A percentile compares a stretch with the other conserved stretches of the same genome.
These are phyloP conservation scores for Theileria equi DNA, from an alignment of 169 alveolate species.

Conservation along the genomic window DNA sequence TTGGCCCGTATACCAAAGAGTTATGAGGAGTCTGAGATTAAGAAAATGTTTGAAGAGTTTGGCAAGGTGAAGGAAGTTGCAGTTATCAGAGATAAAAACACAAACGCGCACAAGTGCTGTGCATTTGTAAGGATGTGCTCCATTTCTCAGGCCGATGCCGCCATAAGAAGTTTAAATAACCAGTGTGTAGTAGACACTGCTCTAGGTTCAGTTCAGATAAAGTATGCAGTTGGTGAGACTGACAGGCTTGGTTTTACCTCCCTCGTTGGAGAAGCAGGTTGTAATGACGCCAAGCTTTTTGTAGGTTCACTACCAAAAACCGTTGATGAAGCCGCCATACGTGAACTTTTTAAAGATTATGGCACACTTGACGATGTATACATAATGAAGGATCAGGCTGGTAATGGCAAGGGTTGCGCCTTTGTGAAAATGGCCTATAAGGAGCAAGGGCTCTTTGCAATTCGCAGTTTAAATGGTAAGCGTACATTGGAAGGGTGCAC, in stretches of 20 bases:
- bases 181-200: constrained; percentile 75
- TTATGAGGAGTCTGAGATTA: constrained; percentile 77
- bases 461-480: constrained; percentile 74
- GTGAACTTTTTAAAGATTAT: constrained; percentile 76
- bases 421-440: constrained; percentile 83
- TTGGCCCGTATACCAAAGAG: constrained; percentile 85
- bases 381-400: constrained; percentile 82
- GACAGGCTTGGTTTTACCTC: constrained; percentile 82
- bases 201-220: constrained; percentile 82
- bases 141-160: constrained; percentile 87
- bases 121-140: constrained; percentile 84
- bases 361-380: constrained; percentile 85
- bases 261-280: constrained; percentile 78
- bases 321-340: constrained; percentile 78
- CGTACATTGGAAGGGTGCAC: constrained; percentile 78
- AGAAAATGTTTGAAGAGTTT: constrained; percentile 79
- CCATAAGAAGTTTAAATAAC: constrained; percentile 81
- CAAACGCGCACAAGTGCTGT: constrained; percentile 83
- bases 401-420: constrained; percentile 86
- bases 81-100: constrained; percentile 78
- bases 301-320: constrained; percentile 86
- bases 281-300: constrained; percentile 84
- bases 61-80: constrained; percentile 84
- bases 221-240: constrained; percentile 87
- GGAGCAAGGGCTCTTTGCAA: constrained; percentile 87